A percentile compares a stretch with the other conserved stretches of the same genome.
phyloP scores from a whole-genome alignment of 176 grass and related monocot species.

The Paspalum notatum region DNA sequence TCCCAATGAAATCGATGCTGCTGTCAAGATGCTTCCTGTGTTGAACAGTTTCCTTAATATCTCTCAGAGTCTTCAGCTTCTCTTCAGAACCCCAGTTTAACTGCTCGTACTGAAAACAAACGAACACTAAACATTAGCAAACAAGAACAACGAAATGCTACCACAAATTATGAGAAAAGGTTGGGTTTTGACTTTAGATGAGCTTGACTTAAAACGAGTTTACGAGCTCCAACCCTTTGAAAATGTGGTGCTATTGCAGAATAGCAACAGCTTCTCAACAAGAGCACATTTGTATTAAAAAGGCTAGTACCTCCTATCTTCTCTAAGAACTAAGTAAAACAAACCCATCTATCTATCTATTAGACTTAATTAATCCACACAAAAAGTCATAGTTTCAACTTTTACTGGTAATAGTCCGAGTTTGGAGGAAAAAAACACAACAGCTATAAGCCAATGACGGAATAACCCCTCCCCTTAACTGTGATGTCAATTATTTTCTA shows the following conservation, averaged over 20 bases:
- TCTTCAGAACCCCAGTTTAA: conserved; percentile 50
- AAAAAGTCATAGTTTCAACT: not conserved
- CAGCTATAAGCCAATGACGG: not conserved
- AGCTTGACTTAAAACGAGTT: not conserved
- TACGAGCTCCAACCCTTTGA: not conserved
- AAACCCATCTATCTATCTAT: not conserved
- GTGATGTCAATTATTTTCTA: not conserved
- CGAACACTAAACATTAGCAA: conserved; percentile 15
- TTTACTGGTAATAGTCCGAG: not conserved
- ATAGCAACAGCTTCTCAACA: not conserved
- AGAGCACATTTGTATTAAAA: conserved; percentile 17
- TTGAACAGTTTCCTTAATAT: conserved; percentile 64
- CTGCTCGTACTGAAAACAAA: conserved; percentile 71
- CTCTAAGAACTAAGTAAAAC: not conserved
- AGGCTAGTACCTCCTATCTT: not conserved
- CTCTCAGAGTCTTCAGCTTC: conserved; percentile 53
- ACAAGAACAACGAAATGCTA: not conserved
- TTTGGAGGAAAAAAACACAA: not conserved
- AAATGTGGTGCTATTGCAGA: not conserved
- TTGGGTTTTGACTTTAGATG: not conserved
- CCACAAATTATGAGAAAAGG: not conserved
- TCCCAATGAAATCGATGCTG: conserved; percentile 72
- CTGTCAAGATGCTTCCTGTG: conserved; percentile 83
- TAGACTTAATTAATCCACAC: not conserved
- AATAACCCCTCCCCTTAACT: not conserved